Percentiles rank a stretch among this genome's conserved stretches.
These are phyloP conservation scores for Trichophaea hybrida DNA, from an alignment of 2,329 filamentous ascomycete genomes.

Conservation along the genomic window DNA sequence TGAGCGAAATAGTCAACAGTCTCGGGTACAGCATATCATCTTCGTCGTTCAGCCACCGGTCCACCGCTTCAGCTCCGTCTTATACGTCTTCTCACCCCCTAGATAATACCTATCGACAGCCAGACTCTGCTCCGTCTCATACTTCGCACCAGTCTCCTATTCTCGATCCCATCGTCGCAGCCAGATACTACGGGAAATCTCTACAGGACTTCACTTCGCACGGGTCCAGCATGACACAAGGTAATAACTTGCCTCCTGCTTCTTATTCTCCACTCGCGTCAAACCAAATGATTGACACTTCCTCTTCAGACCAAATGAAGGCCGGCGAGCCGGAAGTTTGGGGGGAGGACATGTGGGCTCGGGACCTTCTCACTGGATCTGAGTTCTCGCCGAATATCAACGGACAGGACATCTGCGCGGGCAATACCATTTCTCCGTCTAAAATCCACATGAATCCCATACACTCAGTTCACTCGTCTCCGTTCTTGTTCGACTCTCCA, in stretches of 20 bases:
- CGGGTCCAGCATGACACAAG: constrained; percentile 14
- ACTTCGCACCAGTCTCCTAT: constrained; percentile 12
- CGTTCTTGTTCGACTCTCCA: constrained; percentile 20
- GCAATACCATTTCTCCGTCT: constrained; percentile 20
- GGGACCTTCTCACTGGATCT: constrained; percentile 1
- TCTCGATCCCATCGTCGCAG: constrained; percentile 14
- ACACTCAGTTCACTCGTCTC: constrained; percentile 9
- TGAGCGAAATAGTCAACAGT: constrained; percentile 21
- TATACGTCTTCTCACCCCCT: constrained; percentile 8
- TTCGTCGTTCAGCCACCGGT: constrained; percentile 22
- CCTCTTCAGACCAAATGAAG: constrained; percentile 19
- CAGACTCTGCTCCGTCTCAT: constrained; percentile 1
- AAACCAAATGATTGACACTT: background rate
- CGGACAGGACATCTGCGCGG: constrained; percentile 14
- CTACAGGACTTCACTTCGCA: constrained; percentile 8
- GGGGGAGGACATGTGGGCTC: constrained; percentile 15
- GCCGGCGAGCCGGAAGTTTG: constrained; percentile 17
- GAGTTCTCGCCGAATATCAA: constrained; percentile 20
- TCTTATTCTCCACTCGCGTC: background rate
- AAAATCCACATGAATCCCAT: constrained; percentile 19
- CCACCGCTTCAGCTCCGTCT: constrained; percentile 10
- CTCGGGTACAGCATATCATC: constrained; percentile 23
- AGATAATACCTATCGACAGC: constrained; percentile 11
- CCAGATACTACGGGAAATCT: constrained; percentile 7
- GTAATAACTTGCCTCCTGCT: constrained; percentile 1